These are phyloP conservation scores for Candida tetrigidarum DNA, from an alignment of 1,139 yeast species.

Conservation along the genomic window DNA sequence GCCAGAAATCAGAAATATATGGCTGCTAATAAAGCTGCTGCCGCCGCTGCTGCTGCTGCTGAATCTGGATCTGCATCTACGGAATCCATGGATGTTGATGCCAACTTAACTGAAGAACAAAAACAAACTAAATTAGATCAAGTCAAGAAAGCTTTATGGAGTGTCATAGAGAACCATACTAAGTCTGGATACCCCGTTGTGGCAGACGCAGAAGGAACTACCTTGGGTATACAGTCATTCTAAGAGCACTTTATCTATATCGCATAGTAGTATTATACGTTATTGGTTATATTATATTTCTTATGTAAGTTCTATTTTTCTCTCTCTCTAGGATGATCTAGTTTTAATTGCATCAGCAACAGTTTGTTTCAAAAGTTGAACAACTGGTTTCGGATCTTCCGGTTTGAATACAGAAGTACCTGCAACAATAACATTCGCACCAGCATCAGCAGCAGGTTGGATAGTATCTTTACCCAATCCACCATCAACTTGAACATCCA, in stretches of 20 bases:
- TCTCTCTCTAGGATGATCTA: slow-evolving; percentile 14
- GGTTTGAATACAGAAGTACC: slow-evolving; percentile 95
- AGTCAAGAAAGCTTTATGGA: slow-evolving; percentile 71
- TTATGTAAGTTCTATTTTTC: not conserved
- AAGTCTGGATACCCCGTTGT: slow-evolving; percentile 46
- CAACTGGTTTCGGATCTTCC: slow-evolving; percentile 73
- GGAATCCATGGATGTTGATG: slow-evolving; percentile 54
- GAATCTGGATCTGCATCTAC: no score
- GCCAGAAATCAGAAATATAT: slow-evolving; percentile 79
- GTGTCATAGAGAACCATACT: slow-evolving; percentile 59
- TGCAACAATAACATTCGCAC: slow-evolving; percentile 98
- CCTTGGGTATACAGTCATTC: slow-evolving; percentile 73
- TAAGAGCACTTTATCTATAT: no score
- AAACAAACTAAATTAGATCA: slow-evolving; percentile 44
- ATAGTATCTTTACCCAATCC: slow-evolving; percentile 89
- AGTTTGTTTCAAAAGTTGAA: slow-evolving; percentile 62
- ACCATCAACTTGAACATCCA: slow-evolving; percentile 96
- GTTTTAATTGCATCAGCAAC: slow-evolving; percentile 40
- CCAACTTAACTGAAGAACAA: slow-evolving; percentile 27
- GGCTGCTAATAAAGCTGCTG: slow-evolving; percentile 54
- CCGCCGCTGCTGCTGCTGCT: no score
- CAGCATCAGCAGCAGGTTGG: slow-evolving; percentile 86
- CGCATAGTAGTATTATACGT: no score
- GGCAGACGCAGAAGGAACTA: slow-evolving; percentile 73
- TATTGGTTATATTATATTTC: no score